These are phyloP conservation scores for Penicillium sp. DNA, from an alignment of 2,329 filamentous ascomycete species.

Conservation along the genomic window DNA sequence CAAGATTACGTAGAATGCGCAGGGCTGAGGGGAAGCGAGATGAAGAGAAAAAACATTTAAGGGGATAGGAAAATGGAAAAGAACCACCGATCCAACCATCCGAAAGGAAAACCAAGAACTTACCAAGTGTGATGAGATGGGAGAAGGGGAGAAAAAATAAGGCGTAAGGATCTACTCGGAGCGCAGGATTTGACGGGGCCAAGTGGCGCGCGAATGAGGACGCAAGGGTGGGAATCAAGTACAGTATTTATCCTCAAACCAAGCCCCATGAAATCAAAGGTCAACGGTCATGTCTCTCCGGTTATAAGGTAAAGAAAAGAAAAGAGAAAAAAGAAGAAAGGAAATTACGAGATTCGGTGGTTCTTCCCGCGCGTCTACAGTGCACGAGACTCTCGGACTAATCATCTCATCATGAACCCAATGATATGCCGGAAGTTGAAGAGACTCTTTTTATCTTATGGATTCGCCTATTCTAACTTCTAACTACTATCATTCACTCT, in stretches of 20 bases:
- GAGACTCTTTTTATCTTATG: neutral
- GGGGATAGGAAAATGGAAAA: neutral
- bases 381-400: neutral
- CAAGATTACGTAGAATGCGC: neutral
- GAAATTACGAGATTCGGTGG: slow-evolving; percentile 5
- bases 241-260: neutral
- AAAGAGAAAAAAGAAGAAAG: slow-evolving; percentile 5
- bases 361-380: slow-evolving; percentile 12
- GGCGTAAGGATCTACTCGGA: slow-evolving; percentile 10
- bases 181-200: slow-evolving; percentile 18
- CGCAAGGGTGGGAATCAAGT: slow-evolving; percentile 2
- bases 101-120: neutral
- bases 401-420: neutral
- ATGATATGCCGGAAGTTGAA: too few relatives aligned
- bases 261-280: neutral
- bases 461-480: too few relatives aligned
- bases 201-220: slow-evolving; percentile 3
- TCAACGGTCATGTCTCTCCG: neutral
- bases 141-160: neutral
- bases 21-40: neutral
- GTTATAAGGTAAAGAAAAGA: neutral
- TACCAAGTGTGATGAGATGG: neutral
- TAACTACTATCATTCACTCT: too few relatives aligned
- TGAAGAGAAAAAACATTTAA: neutral
- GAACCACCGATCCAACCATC: neutral